A percentile compares a stretch with the other conserved stretches of the same genome.
These are phyloP conservation scores for Yamadazyma laniorum DNA, from an alignment of 805 yeast genomes.

Conservation along the genomic window DNA sequence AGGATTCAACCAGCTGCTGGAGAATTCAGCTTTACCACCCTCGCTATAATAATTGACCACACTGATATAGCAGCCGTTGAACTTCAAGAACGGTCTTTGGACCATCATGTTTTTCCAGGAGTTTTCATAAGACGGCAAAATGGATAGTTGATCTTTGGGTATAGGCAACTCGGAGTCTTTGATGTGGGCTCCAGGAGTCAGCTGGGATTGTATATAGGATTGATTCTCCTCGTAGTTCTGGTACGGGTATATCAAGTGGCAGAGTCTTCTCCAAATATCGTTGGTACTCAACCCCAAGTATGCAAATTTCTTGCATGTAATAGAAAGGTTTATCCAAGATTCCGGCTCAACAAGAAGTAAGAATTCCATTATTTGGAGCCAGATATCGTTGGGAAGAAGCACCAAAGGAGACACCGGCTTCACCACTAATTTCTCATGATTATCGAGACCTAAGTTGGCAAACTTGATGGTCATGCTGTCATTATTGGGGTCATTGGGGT, in stretches of 20 bases:
- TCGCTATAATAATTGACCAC: slow-evolving; percentile 81
- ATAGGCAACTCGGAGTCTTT: slow-evolving; percentile 25
- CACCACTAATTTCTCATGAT: slow-evolving; percentile 16
- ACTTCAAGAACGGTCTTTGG: slow-evolving; percentile 75
- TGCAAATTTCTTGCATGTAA: slow-evolving; percentile 58
- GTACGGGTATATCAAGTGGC: slow-evolving; percentile 49
- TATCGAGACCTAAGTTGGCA: slow-evolving; percentile 23
- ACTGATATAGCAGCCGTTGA: slow-evolving; percentile 81
- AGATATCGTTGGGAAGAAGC: slow-evolving; percentile 54
- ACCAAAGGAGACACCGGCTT: slow-evolving; percentile 37
- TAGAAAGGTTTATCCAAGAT: slow-evolving; percentile 61
- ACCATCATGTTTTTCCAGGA: slow-evolving; percentile 51
- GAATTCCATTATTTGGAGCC: slow-evolving; percentile 48
- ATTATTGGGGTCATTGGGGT: slow-evolving; percentile 18
- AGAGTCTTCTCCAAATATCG: slow-evolving; percentile 49
- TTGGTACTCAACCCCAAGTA: slow-evolving; percentile 54
- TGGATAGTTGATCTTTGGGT: slow-evolving; percentile 29
- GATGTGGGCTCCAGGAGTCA: background rate
- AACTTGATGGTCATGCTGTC: slow-evolving; percentile 23
- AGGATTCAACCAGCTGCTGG: slow-evolving; percentile 70
- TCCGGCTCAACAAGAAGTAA: slow-evolving; percentile 52
- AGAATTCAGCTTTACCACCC: slow-evolving; percentile 70
- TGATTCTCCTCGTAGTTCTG: slow-evolving; percentile 53
- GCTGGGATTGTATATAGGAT: slow-evolving; percentile 27
- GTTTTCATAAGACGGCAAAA: slow-evolving; percentile 29